phyloP scores from a whole-genome alignment of 495 filamentous ascomycete species.

The Pyrenula aspistea region DNA sequence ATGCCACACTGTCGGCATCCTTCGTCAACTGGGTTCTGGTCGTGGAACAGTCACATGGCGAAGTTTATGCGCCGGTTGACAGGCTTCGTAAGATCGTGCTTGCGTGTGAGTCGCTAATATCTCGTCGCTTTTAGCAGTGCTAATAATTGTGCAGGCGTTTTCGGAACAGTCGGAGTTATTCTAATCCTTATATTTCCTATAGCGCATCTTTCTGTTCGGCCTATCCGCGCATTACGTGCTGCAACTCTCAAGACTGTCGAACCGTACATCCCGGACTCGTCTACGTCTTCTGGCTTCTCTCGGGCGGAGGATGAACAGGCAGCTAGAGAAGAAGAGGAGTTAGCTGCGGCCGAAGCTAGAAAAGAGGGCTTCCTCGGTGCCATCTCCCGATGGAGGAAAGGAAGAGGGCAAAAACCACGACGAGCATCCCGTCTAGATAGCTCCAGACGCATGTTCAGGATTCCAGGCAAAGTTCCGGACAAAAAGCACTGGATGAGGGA shows the following conservation, averaged over 20 bases:
- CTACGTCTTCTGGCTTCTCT: slow-evolving; percentile 23
- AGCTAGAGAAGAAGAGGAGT: slow-evolving; percentile 4
- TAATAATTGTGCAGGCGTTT: slow-evolving; percentile 36
- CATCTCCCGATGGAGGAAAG: slow-evolving; percentile 17
- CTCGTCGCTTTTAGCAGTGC: neutral
- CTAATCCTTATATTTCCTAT: slow-evolving; percentile 59
- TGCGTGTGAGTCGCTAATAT: slow-evolving; percentile 26
- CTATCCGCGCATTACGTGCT: slow-evolving; percentile 62
- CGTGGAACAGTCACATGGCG: slow-evolving; percentile 59
- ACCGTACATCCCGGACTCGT: slow-evolving; percentile 38
- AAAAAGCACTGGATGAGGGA: slow-evolving; percentile 67
- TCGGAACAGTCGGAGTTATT: slow-evolving; percentile 62
- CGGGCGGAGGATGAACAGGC: slow-evolving; percentile 19
- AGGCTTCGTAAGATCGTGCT: slow-evolving; percentile 66
- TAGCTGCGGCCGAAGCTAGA: slow-evolving; percentile 11
- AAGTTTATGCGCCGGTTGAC: slow-evolving; percentile 65
- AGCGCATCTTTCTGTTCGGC: slow-evolving; percentile 67
- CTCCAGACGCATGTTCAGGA: slow-evolving; percentile 45
- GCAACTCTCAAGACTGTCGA: slow-evolving; percentile 69
- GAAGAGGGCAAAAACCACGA: slow-evolving; percentile 5
- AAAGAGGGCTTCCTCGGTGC: slow-evolving; percentile 30
- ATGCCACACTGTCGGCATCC: slow-evolving; percentile 46
- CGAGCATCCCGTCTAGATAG: slow-evolving; percentile 8
- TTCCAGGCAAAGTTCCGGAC: slow-evolving; percentile 69
- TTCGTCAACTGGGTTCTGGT: slow-evolving; percentile 72